These are phyloP conservation scores for Phytopythium helicoides DNA, from an alignment of 352 stramenopile species.

Conservation along the genomic window DNA sequence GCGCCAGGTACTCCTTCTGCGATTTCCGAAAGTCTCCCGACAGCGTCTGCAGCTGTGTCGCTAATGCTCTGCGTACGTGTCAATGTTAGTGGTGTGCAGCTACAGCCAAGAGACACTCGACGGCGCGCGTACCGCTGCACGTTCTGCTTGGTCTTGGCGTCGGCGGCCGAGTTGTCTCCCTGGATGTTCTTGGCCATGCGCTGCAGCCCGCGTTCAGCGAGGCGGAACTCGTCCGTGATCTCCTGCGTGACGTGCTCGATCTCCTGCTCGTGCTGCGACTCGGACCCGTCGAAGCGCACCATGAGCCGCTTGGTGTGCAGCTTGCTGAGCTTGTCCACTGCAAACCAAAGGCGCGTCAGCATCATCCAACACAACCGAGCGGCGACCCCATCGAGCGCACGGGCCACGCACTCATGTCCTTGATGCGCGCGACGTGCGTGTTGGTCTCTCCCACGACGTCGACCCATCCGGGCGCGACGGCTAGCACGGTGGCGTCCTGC, in stretches of 20 bases:
- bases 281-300: conserved; percentile 84
- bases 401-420: conserved; percentile 62
- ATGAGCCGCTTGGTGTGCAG: conserved; percentile 84
- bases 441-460: conserved; percentile 79
- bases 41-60: conserved; percentile 97
- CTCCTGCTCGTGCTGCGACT: conserved; percentile 84
- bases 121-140: conserved; percentile 52
- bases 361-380: background rate
- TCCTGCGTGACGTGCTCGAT: conserved; percentile 78
- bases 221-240: conserved; percentile 84
- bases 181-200: conserved; percentile 63
- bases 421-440: conserved; percentile 77
- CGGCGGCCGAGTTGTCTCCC: conserved; percentile 67
- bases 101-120: background rate
- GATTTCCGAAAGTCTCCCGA: conserved; percentile 96
- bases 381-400: background rate
- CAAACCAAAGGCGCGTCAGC: background rate
- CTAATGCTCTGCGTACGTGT: conserved; percentile 62
- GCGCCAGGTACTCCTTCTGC: conserved; percentile 97
- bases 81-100: background rate
- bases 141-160: conserved; percentile 85
- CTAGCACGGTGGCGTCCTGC: conserved; percentile 30
- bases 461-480: conserved; percentile 67
- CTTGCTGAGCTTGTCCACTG: conserved; percentile 85
- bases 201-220: conserved; percentile 69